A percentile compares a stretch with the other conserved stretches of the same genome.
Conservation (phyloP, 805 yeast genomes). For the Metschnikowia santaceciliae region DNA sequence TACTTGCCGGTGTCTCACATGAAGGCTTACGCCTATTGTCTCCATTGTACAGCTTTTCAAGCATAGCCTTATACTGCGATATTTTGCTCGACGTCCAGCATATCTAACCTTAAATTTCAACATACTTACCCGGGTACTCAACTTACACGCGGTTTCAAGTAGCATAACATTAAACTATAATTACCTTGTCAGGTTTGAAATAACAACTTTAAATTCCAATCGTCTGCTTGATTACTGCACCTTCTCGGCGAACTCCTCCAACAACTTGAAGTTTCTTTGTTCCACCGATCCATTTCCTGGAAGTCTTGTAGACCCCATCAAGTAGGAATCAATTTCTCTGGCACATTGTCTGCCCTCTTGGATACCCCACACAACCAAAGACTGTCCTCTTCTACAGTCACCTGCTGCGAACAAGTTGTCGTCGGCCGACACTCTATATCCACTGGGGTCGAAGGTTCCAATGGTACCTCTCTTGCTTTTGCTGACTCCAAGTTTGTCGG, state of each 20-base stretch:
- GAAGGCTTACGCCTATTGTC: too few species aligned
- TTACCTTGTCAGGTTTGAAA: too few species aligned
- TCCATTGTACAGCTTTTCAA: too few species aligned
- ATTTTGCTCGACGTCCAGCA: too few species aligned
- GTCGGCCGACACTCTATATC: conserved; percentile 59
- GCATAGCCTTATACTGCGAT: too few species aligned
- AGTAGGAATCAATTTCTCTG: conserved; percentile 76
- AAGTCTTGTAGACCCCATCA: conserved; percentile 74
- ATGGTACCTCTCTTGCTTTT: conserved; percentile 86
- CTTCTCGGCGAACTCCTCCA: conserved; percentile 72
- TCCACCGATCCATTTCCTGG: conserved; percentile 95
- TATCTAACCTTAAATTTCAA: too few species aligned
- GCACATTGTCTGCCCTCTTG: conserved; percentile 99
- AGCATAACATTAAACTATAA: too few species aligned
- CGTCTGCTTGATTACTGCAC: conserved; percentile 18
- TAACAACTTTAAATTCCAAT: background rate
- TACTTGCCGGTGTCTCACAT: background rate
- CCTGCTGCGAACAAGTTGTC: conserved; percentile 91
- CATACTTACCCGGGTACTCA: too few species aligned
- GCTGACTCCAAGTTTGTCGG: conserved; percentile 62
- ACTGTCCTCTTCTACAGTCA: conserved; percentile 98
- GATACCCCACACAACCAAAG: conserved; percentile 98
- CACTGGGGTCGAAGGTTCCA: conserved; percentile 53
- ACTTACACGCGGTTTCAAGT: too few species aligned
- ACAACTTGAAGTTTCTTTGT: conserved; percentile 71